Conservation (phyloP, 169 alveolate species). For the Cryptosporidium andersoni region DNA sequence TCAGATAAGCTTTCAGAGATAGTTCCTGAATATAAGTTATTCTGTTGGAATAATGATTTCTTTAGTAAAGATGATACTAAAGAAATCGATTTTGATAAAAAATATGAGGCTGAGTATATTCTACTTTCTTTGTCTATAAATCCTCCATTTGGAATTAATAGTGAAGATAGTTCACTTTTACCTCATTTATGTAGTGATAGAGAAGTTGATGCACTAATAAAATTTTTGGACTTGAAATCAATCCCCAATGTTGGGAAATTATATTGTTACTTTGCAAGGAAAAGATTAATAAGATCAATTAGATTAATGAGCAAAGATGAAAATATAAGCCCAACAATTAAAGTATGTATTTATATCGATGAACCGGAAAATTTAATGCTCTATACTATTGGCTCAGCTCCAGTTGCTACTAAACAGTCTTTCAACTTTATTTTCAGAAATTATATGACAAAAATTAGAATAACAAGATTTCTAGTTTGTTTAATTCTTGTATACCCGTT, state of each 20-base stretch:
- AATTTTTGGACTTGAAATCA: background rate
- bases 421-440: slow-evolving; percentile 9
- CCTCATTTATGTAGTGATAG: slow-evolving; percentile 26
- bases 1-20: no score
- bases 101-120: slow-evolving; percentile 12
- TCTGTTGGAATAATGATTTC: no score
- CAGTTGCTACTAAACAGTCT: slow-evolving; percentile 4
- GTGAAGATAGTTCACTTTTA: slow-evolving; percentile 45
- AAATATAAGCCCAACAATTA: slow-evolving; percentile 8
- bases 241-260: slow-evolving; percentile 19
- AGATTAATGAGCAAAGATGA: background rate
- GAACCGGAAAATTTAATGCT: slow-evolving; percentile 55
- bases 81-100: background rate
- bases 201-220: slow-evolving; percentile 10
- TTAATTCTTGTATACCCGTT: slow-evolving; percentile 15
- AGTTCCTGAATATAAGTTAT: no score
- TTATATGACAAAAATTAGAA: slow-evolving; percentile 1
- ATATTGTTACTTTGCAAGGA: slow-evolving; percentile 51
- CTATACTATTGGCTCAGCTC: slow-evolving; percentile 25
- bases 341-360: slow-evolving; percentile 17
- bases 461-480: slow-evolving; percentile 48
- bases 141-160: slow-evolving; percentile 44
- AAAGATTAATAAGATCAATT: slow-evolving; percentile 23
- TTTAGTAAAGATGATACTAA: no score
- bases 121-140: slow-evolving; percentile 25